phyloP scores from a whole-genome alignment of 768 basidiomycete genomes.

The Pholiota conissans region DNA sequence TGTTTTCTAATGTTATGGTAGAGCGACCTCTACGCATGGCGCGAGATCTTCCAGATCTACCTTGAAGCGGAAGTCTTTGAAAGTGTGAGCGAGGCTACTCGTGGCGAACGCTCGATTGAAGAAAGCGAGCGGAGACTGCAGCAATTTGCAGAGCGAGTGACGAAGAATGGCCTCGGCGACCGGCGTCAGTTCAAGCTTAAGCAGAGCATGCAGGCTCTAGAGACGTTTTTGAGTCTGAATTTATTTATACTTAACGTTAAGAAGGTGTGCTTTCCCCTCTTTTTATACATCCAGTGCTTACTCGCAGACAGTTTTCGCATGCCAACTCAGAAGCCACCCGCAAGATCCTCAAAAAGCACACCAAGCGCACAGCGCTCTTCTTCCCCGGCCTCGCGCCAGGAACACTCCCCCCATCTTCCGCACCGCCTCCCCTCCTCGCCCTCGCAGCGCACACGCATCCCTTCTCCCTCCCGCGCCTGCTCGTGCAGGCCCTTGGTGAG shows the following conservation, averaged over 20 bases:
- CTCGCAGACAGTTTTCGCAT: constrained; percentile 79
- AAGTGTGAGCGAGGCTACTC: constrained; percentile 55
- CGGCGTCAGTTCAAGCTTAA: constrained; percentile 53
- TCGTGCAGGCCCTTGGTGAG: constrained; percentile 83
- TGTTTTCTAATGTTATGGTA: constrained; percentile 13
- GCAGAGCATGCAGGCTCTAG: constrained; percentile 58
- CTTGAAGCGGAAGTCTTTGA: constrained; percentile 87
- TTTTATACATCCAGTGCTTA: no score
- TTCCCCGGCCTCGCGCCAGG: constrained; percentile 39
- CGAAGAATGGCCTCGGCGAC: constrained; percentile 54
- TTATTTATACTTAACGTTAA: constrained; percentile 78
- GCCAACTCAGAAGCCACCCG: constrained; percentile 89
- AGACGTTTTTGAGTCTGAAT: constrained; percentile 76
- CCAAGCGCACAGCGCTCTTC: constrained; percentile 84
- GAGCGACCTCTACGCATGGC: constrained; percentile 84
- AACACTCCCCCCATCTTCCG: constrained; percentile 14
- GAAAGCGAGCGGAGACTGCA: constrained; percentile 69
- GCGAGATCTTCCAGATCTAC: constrained; percentile 88
- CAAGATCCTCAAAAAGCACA: constrained; percentile 93
- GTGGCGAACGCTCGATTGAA: constrained; percentile 69
- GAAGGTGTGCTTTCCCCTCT: constrained; percentile 60
- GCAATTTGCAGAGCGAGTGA: constrained; percentile 61
- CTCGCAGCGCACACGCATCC: constrained; percentile 16
- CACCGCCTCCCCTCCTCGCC: constrained; percentile 16
- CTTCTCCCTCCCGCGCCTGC: constrained; percentile 35